A percentile compares a stretch with the other conserved stretches of the same genome.
Evolutionary conservation across 805 yeast genomes (phyloP).

Genomic region (Tetrapisispora pingtungensis): DNA sequence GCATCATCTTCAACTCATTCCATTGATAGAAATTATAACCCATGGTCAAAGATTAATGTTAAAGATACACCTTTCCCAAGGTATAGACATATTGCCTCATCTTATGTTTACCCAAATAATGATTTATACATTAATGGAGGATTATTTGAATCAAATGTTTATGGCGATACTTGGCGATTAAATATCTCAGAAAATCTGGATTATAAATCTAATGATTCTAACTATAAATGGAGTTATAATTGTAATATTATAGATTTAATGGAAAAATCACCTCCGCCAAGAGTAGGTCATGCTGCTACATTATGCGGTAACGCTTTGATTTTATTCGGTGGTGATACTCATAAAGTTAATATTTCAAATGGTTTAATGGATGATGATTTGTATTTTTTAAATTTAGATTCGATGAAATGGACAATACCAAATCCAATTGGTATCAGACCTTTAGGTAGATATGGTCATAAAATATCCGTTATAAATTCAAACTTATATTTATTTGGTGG

Average conservation of each 20-base stretch:
- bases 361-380: slow-evolving; percentile 82
- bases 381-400: slow-evolving; percentile 72
- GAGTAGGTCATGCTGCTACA: slow-evolving; percentile 92
- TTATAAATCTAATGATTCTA: slow-evolving; percentile 26
- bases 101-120: slow-evolving; percentile 64
- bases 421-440: slow-evolving; percentile 69
- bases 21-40: slow-evolving; percentile 30
- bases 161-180: slow-evolving; percentile 92
- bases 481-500: slow-evolving; percentile 90
- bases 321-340: slow-evolving; percentile 94
- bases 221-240: slow-evolving; percentile 13
- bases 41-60: slow-evolving; percentile 60
- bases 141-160: slow-evolving; percentile 78
- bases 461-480: slow-evolving; percentile 64
- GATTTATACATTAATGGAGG: slow-evolving; percentile 92
- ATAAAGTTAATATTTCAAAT: slow-evolving; percentile 52
- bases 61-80: slow-evolving; percentile 85
- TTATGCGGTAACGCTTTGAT: slow-evolving; percentile 92
- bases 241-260: slow-evolving; percentile 54
- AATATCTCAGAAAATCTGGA: slow-evolving; percentile 29
- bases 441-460: slow-evolving; percentile 88
- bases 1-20: slow-evolving; percentile 13
- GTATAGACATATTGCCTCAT: slow-evolving; percentile 81
- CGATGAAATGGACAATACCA: slow-evolving; percentile 72
- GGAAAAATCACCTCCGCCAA: slow-evolving; percentile 82